These are phyloP conservation scores for Citrus inodora DNA, from an alignment of 345 rosid genomes.

Conservation along the genomic window DNA sequence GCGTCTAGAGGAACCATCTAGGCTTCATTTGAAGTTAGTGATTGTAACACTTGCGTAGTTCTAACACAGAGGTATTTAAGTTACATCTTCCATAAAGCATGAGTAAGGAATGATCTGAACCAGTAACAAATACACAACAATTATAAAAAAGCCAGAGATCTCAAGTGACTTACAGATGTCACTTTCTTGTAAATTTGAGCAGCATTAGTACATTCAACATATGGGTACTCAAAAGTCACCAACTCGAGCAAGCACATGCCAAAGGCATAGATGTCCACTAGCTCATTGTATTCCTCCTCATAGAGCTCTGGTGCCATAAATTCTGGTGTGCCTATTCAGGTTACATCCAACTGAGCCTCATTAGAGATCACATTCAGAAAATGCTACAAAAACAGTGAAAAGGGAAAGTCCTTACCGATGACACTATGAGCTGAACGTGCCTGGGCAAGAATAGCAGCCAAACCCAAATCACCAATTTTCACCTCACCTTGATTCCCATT, in stretches of 20 bases:
- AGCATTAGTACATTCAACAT: constrained; percentile 81
- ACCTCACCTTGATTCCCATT: constrained; percentile 97
- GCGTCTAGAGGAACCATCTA: background rate
- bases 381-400: background rate
- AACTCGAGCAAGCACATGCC: constrained; percentile 98
- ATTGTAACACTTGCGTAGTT: background rate
- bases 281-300: constrained; percentile 94
- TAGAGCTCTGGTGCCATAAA: constrained; percentile 99
- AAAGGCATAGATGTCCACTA: constrained; percentile 92
- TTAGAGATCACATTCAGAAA: background rate
- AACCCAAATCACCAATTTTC: constrained; percentile 92
- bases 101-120: background rate
- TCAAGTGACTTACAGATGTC: constrained; percentile 55
- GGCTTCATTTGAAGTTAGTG: background rate
- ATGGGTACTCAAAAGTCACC: constrained; percentile 89
- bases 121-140: background rate
- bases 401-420: constrained; percentile 41
- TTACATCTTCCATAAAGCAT: background rate
- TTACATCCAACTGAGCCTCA: background rate
- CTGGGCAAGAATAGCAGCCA: constrained; percentile 70
- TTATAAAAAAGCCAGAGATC: constrained; percentile 9
- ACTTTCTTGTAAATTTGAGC: constrained; percentile 98
- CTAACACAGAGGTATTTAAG: background rate
- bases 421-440: constrained; percentile 89
- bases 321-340: constrained; percentile 77